Evolutionary conservation across 306 rosid genomes (phyloP), one percentile per base, ranked within the genome.

Genomic region (Trichosanthes truncata): DNA sequence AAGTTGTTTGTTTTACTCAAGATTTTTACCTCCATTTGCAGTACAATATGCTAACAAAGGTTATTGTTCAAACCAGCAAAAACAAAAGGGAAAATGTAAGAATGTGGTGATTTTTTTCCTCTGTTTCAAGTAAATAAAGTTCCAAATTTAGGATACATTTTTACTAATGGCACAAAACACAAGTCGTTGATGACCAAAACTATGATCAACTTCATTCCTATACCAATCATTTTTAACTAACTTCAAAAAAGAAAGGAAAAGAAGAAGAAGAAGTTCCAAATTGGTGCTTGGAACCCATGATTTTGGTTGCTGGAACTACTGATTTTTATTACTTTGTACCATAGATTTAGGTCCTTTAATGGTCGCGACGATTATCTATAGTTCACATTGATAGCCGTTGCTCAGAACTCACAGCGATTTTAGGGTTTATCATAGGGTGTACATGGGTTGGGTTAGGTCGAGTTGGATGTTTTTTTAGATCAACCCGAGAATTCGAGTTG

Each of bases 131-230:
- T 78, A 67, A 77, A 25, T 82, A 26, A 75, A 66, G 48, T n/a
- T 65, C 49, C 26, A 80, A 78, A 56, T 46, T 48, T 38, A 76
- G 67, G 81, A 80, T 56, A 73, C 60, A 36, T 81, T 69, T 79
- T 82, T 61, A 69, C 75, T 79, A 85, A 76, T 66, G 86, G 81
- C 53, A 61, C 83, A 82, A 77, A 87, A 88, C 82, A 86, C 80
- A 82, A 85, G 78, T 74, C 38, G 59, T 7, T 29, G 62, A 74
- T 74, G 78, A 74, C 63, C 78, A 31, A 74, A 74, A 74, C 62
- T 74, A 49, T 20, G 46, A 36, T 74, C 45, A 31, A 31, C 78
- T 51, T 41, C 62, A 51, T 55, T 35, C 78, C 78, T 51, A 74
- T 74, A 74, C 62, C 78, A 71, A 71, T 71, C 56, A 74, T 74